Evolutionary conservation across 768 basidiomycete species (phyloP).

Genomic region (Dendrothele bispora): DNA sequence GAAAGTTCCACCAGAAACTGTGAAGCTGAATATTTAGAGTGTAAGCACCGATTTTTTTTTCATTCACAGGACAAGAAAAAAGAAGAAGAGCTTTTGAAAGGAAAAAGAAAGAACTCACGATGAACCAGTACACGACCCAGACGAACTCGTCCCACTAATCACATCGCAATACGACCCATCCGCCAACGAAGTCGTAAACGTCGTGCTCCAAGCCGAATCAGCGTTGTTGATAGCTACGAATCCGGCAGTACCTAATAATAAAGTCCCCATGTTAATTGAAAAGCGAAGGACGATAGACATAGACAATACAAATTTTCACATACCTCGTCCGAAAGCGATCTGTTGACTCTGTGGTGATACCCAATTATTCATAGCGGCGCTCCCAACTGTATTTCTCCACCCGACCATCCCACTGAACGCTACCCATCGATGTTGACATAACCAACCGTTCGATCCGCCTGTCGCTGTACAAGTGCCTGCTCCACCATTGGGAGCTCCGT

Average conservation of each 20-base stretch:
- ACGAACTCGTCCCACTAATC: slow-evolving; percentile 43
- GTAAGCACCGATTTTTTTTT: no score
- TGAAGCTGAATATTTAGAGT: slow-evolving; percentile 33
- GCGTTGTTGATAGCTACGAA: slow-evolving; percentile 71
- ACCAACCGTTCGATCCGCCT: slow-evolving; percentile 58
- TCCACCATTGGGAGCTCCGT: slow-evolving; percentile 61
- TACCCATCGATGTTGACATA: slow-evolving; percentile 64
- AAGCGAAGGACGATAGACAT: background rate
- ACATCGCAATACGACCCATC: slow-evolving; percentile 67
- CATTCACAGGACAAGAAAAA: background rate
- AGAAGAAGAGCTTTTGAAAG: no score
- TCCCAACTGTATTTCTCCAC: slow-evolving; percentile 59
- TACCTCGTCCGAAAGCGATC: slow-evolving; percentile 69
- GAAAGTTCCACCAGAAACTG: slow-evolving; percentile 50
- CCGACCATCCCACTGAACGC: slow-evolving; percentile 64
- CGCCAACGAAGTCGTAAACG: slow-evolving; percentile 58
- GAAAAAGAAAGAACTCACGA: slow-evolving; percentile 34
- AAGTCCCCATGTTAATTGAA: no score
- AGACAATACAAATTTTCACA: slow-evolving; percentile 3
- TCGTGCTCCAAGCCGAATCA: slow-evolving; percentile 52
- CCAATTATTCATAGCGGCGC: slow-evolving; percentile 53
- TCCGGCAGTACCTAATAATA: slow-evolving; percentile 44
- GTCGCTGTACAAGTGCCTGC: slow-evolving; percentile 49
- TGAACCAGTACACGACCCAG: slow-evolving; percentile 48
- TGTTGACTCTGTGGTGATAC: slow-evolving; percentile 54